phyloP scores from a whole-genome alignment of 305 asterid genomes.

The Fraxinus sp. region DNA sequence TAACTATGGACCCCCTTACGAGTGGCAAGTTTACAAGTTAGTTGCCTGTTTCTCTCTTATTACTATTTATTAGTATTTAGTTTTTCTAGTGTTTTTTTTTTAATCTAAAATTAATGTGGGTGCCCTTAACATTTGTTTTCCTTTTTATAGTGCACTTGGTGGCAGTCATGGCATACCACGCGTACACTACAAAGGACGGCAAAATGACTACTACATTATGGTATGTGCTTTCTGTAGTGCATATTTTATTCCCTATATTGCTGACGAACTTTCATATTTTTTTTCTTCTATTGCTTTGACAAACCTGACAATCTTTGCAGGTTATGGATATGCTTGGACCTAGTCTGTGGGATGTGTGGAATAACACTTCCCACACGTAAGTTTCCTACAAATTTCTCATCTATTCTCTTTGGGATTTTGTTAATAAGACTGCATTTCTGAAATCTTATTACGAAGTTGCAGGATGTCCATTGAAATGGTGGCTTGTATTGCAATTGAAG shows the following conservation, averaged over 20 bases:
- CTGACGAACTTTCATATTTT: neutral
- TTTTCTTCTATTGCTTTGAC: neutral
- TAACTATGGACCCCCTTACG: slow-evolving; percentile 64
- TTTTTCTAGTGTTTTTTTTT: neutral
- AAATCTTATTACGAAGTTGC: slow-evolving; percentile 18
- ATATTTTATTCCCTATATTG: neutral
- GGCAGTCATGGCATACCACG: slow-evolving; percentile 83
- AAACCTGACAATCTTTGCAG: slow-evolving; percentile 40
- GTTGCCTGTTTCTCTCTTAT: slow-evolving; percentile 3
- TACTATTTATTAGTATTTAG: neutral
- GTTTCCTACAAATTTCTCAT: slow-evolving; percentile 12
- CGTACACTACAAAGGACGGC: slow-evolving; percentile 72
- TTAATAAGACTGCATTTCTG: neutral
- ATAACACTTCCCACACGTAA: slow-evolving; percentile 65
- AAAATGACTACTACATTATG: slow-evolving; percentile 65
- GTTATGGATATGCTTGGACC: slow-evolving; percentile 90
- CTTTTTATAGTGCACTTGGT: slow-evolving; percentile 52
- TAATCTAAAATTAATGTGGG: neutral
- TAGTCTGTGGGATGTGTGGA: slow-evolving; percentile 83
- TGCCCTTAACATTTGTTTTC: neutral
- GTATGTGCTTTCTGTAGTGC: slow-evolving; percentile 29
- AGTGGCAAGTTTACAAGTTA: slow-evolving; percentile 80
- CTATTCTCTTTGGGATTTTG: neutral
- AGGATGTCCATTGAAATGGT: slow-evolving; percentile 88
- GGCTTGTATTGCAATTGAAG: slow-evolving; percentile 82